phyloP scores from a whole-genome alignment of 75 land plant genomes.

The Picea sitchensis region DNA sequence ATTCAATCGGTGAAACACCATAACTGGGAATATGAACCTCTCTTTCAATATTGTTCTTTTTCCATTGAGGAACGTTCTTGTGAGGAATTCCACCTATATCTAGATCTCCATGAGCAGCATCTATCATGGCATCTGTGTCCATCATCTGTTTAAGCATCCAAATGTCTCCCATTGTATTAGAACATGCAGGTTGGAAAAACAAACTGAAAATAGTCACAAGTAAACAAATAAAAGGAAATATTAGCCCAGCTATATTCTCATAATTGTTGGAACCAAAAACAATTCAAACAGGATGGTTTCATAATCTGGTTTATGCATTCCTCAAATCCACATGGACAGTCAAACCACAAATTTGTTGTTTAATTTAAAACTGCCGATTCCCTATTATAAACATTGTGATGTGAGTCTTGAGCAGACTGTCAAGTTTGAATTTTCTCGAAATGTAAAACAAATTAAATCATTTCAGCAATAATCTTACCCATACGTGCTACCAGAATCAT shows the following conservation, averaged over 20 bases:
- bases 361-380: too few relatives aligned
- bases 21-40: conserved; percentile 3
- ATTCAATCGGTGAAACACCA: conserved; percentile 44
- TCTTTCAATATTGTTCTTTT: background rate
- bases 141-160: background rate
- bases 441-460: too few relatives aligned
- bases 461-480: too few relatives aligned
- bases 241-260: background rate
- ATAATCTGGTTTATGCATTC: background rate
- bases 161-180: conserved; percentile 2
- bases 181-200: background rate
- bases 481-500: too few relatives aligned
- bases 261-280: background rate
- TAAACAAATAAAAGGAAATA: background rate
- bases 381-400: too few relatives aligned
- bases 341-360: too few relatives aligned
- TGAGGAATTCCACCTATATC: background rate
- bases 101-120: conserved; percentile 1
- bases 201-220: background rate
- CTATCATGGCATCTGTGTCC: background rate
- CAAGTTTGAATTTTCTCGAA: too few relatives aligned
- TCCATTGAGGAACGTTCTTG: background rate
- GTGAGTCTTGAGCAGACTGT: too few relatives aligned
- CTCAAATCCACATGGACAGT: too few relatives aligned
- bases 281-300: background rate